phyloP scores from a whole-genome alignment of 495 filamentous ascomycete species.

The Tuber indicum region DNA sequence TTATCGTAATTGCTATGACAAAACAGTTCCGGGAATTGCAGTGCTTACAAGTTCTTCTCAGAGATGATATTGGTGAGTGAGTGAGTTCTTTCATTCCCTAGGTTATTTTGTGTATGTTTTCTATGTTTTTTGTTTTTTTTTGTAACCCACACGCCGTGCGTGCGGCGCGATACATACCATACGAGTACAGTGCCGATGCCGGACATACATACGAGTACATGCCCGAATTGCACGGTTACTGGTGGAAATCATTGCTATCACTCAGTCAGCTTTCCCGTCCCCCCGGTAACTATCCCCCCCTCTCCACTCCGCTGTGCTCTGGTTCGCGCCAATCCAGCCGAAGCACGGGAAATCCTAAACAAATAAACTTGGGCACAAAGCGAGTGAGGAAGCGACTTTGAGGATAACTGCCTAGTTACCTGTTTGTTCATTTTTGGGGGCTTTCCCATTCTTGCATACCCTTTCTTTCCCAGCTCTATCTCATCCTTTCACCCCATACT shows the following conservation, averaged over 20 bases:
- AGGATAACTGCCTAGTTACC: not conserved
- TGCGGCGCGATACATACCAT: too few species aligned
- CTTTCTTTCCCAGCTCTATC: constrained; percentile 10
- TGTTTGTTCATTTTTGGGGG: not conserved
- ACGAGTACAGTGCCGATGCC: not conserved
- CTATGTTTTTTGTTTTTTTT: not conserved
- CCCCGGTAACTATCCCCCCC: constrained; percentile 1
- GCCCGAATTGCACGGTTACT: not conserved
- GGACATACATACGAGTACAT: not conserved
- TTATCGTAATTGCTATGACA: constrained; percentile 25
- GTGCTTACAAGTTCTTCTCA: constrained; percentile 33
- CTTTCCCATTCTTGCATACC: constrained; percentile 15
- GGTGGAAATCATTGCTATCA: not conserved
- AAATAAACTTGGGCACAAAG: not conserved
- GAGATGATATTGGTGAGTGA: constrained; percentile 34
- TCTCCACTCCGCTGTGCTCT: not conserved
- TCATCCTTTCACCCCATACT: constrained; percentile 5
- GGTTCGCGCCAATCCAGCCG: not conserved
- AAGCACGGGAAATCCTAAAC: not conserved
- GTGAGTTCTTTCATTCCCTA: not conserved
- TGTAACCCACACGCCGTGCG: not conserved
- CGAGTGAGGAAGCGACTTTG: not conserved
- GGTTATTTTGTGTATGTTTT: not conserved
- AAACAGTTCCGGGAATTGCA: constrained; percentile 35
- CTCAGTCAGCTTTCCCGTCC: not conserved